Conservation (phyloP, 2,329 filamentous ascomycete species). For the Colletotrichum shisoi region DNA sequence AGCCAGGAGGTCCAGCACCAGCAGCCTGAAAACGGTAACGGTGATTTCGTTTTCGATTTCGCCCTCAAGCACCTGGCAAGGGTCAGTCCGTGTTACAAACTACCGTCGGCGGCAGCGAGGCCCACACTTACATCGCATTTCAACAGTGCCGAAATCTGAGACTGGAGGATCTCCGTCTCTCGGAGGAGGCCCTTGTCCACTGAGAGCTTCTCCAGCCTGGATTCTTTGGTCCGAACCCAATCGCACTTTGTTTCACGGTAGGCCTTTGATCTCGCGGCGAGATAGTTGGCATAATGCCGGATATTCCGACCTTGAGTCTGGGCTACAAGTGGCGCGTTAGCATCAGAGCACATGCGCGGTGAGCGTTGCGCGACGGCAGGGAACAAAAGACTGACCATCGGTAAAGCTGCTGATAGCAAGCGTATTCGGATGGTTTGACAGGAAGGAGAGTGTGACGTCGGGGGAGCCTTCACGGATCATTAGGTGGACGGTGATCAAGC, state of each 20-base stretch:
- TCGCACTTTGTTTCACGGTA: conserved; percentile 87
- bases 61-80: conserved; percentile 75
- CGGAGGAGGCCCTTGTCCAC: conserved; percentile 92
- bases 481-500: conserved; percentile 90
- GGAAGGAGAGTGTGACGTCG: conserved; percentile 84
- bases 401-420: conserved; percentile 90
- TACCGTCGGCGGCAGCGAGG: background rate
- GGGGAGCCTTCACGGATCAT: conserved; percentile 96
- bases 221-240: conserved; percentile 84
- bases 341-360: background rate
- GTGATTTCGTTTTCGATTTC: conserved; percentile 97
- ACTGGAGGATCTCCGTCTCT: conserved; percentile 90
- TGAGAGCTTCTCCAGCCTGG: conserved; percentile 81
- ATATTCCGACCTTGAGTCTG: conserved; percentile 97
- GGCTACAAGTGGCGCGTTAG: conserved; percentile 59
- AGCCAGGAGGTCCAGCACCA: conserved; percentile 87
- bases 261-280: conserved; percentile 80
- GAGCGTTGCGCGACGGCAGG: background rate
- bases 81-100: conserved; percentile 27
- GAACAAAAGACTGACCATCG: conserved; percentile 71
- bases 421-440: conserved; percentile 81
- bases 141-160: conserved; percentile 83
- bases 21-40: conserved; percentile 86
- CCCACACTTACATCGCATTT: conserved; percentile 81
- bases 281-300: conserved; percentile 86